phyloP scores from a whole-genome alignment of 108 stramenopile genomes.

The Stephanodiscus minutulus region DNA sequence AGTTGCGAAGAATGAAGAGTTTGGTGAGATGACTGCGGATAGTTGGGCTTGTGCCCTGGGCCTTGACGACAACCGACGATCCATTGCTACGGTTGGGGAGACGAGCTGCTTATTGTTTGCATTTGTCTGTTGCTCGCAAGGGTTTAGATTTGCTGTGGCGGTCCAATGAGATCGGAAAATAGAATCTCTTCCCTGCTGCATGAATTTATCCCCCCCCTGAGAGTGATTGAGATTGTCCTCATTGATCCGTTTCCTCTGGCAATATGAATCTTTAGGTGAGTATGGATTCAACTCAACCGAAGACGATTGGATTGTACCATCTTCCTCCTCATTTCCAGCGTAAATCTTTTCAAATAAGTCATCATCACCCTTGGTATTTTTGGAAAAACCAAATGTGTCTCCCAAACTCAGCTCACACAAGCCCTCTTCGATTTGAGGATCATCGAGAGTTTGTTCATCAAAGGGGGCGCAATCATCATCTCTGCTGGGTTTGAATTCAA shows the following conservation, averaged over 20 bases:
- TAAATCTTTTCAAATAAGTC: slow-evolving; percentile 7
- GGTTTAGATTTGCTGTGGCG: neutral
- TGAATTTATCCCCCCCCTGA: neutral
- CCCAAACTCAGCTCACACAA: slow-evolving; percentile 8
- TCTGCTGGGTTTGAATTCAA: slow-evolving; percentile 9
- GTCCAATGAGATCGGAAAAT: slow-evolving; percentile 7
- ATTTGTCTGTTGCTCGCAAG: neutral
- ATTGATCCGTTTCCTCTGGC: slow-evolving; percentile 1
- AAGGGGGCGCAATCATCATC: slow-evolving; percentile 8
- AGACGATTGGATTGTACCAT: slow-evolving; percentile 12
- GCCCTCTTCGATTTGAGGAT: neutral
- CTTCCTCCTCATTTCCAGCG: slow-evolving; percentile 10
- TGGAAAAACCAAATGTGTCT: slow-evolving; percentile 18
- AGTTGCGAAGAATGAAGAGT: neutral
- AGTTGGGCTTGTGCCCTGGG: slow-evolving; percentile 7
- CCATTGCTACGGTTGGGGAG: slow-evolving; percentile 25
- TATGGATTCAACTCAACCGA: slow-evolving; percentile 27
- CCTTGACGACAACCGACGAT: slow-evolving; percentile 15
- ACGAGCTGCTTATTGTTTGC: neutral
- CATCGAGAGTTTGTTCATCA: slow-evolving; percentile 12
- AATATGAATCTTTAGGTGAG: neutral
- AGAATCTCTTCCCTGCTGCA: neutral
- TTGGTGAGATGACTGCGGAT: slow-evolving; percentile 10
- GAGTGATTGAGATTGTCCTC: slow-evolving; percentile 3
- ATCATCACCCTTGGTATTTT: slow-evolving; percentile 15